These are phyloP conservation scores for Fusarium haematococcum DNA, from an alignment of 2,329 filamentous ascomycete species.

Conservation along the genomic window DNA sequence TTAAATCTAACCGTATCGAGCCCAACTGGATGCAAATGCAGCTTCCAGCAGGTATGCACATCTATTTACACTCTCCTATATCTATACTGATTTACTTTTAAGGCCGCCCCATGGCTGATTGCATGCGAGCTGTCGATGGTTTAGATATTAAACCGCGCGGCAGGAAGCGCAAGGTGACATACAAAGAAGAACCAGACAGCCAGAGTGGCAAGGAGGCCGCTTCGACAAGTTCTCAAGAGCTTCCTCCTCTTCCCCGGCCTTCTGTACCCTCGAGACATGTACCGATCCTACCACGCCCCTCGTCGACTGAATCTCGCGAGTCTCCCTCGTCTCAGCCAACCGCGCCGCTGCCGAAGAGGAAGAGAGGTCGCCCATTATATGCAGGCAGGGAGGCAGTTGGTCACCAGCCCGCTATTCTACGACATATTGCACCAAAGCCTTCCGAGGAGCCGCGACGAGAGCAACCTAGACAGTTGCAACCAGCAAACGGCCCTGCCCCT, in stretches of 20 bases:
- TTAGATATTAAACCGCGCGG: slow-evolving; percentile 50
- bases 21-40: slow-evolving; percentile 63
- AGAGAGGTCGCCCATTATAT: slow-evolving; percentile 60
- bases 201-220: slow-evolving; percentile 34
- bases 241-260: slow-evolving; percentile 4
- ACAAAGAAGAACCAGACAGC: slow-evolving; percentile 48
- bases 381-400: slow-evolving; percentile 54
- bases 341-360: slow-evolving; percentile 46
- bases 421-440: slow-evolving; percentile 47
- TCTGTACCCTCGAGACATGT: neutral
- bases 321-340: slow-evolving; percentile 1
- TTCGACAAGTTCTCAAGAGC: slow-evolving; percentile 4
- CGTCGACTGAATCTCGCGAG: slow-evolving; percentile 16
- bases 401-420: slow-evolving; percentile 48
- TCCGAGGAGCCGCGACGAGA: slow-evolving; percentile 23
- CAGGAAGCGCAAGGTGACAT: slow-evolving; percentile 46
- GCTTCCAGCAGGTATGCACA: slow-evolving; percentile 57
- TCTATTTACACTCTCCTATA: neutral
- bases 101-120: slow-evolving; percentile 63
- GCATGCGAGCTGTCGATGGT: slow-evolving; percentile 54
- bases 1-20: slow-evolving; percentile 55
- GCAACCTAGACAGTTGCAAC: slow-evolving; percentile 1
- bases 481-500: slow-evolving; percentile 23
- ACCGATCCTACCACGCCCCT: slow-evolving; percentile 43
- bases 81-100: neutral